Evolutionary conservation across 306 rosid species (phyloP), one percentile per base, ranked within the genome.

Genomic region (Echinosophora koreensis): DNA sequence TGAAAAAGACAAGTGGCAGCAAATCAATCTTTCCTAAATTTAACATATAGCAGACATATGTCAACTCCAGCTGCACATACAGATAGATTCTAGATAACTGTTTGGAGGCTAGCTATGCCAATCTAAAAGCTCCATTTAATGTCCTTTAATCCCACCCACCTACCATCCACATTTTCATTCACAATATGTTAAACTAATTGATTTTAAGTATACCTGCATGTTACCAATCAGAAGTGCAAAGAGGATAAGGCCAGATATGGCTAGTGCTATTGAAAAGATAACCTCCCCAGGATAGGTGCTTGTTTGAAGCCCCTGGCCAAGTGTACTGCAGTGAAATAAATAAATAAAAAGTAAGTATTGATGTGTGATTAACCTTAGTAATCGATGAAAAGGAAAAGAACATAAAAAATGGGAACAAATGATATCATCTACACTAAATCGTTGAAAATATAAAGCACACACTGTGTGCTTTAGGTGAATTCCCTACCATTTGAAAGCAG

Each of bases 161-260:
- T 32, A 41, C 58, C 22, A 49, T 56, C 6, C 22, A 62, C 55
- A 62, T 47, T 60, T 37, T 74, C 37, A 76, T 39, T 18, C 0
- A 22, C 37, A 3, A 41, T 8, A 44, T 56, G 74, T 46, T 71
- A 74, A 12, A 77, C 39, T 56, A 30, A 41, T 3, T 54, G 58
- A 71, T 65, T 32, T 49, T 64, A 70, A 32, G 82, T 60, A 77
- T 84, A 92, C 97, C 97, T 92, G 97, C 94, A 92, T 92, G 81
- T 92, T 92, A 77, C 97, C 97, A 73, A 92, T 92, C 66, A 92
- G 86, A 89, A 92, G 97, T 0, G 96, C 97, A 75, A 92, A 92
- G 78, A 92, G 97, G 81, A 92, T 92, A 74, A 92, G 93, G 44
- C 96, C 97, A 41, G 83, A 69, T 77, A 89, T 86, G 63, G 96